Percentiles rank a stretch among this genome's conserved stretches.
Conservation (phyloP, 345 rosid genomes). For the Stellera chamaejasme region DNA sequence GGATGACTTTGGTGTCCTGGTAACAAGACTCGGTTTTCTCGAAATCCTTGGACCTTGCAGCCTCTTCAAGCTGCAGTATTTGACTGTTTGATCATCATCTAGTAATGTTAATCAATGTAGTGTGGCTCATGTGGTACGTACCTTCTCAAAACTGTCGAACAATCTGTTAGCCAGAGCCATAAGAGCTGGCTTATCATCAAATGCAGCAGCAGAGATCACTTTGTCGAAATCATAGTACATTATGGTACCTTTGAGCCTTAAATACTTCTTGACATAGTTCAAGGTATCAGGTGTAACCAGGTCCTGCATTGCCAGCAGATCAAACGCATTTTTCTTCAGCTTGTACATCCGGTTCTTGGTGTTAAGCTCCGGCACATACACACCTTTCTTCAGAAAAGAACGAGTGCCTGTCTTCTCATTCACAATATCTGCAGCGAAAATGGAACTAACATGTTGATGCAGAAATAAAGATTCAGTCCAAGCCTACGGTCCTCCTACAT, state of each 20-base stretch:
- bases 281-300: conserved; percentile 68
- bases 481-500: not conserved
- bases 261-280: conserved; percentile 68
- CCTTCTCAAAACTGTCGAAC: conserved; percentile 78
- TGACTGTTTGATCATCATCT: not conserved
- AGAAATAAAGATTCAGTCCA: not conserved
- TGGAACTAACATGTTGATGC: not conserved
- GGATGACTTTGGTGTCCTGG: conserved; percentile 44
- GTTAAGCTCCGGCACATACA: conserved; percentile 59
- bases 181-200: conserved; percentile 55
- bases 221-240: conserved; percentile 80
- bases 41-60: conserved; percentile 46
- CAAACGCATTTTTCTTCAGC: conserved; percentile 66
- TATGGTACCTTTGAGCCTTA: conserved; percentile 67
- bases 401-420: conserved; percentile 70
- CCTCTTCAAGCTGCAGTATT: conserved; percentile 59
- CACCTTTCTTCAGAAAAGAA: conserved; percentile 55
- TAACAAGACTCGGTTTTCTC: conserved; percentile 43
- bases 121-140: conserved; percentile 3
- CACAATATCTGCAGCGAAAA: conserved; percentile 32
- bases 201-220: conserved; percentile 61
- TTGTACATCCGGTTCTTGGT: conserved; percentile 48
- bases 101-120: not conserved
- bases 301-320: conserved; percentile 79
- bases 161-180: conserved; percentile 69